Evolutionary conservation across 176 grass and related monocot species (phyloP).

Genomic region (Bothriochloa decipiens): DNA sequence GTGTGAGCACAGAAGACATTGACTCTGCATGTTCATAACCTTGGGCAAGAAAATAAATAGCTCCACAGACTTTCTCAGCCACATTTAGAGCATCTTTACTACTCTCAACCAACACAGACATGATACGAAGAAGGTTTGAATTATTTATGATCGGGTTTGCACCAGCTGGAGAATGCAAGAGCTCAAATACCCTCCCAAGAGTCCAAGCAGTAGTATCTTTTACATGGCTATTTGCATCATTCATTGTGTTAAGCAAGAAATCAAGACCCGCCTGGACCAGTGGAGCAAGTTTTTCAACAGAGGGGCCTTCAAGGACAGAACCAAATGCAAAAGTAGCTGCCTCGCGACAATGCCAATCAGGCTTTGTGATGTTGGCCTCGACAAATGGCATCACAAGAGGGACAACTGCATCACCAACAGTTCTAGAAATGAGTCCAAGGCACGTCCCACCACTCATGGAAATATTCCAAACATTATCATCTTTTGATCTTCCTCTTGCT

Average conservation of each 20-base stretch:
- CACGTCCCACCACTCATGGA: slow-evolving; percentile 77
- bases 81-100: slow-evolving; percentile 89
- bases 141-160: slow-evolving; percentile 74
- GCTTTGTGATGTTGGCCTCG: slow-evolving; percentile 78
- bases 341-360: slow-evolving; percentile 75
- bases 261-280: slow-evolving; percentile 66
- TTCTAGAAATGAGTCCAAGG: slow-evolving; percentile 78
- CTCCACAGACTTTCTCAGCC: slow-evolving; percentile 81
- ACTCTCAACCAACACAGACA: slow-evolving; percentile 82
- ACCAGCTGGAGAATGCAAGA: slow-evolving; percentile 69
- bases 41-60: slow-evolving; percentile 92
- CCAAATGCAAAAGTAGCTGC: slow-evolving; percentile 96
- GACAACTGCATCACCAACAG: slow-evolving; percentile 73
- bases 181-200: slow-evolving; percentile 91
- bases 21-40: slow-evolving; percentile 71
- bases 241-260: slow-evolving; percentile 82
- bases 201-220: slow-evolving; percentile 94
- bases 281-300: slow-evolving; percentile 70
- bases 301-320: slow-evolving; percentile 94
- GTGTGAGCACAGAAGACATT: slow-evolving; percentile 74
- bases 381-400: slow-evolving; percentile 84
- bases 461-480: slow-evolving; percentile 85
- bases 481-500: slow-evolving; percentile 97
- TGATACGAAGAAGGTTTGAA: slow-evolving; percentile 76
- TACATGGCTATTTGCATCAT: slow-evolving; percentile 77